Conservation (phyloP, 495 filamentous ascomycete genomes). For the Wilcoxina mikolae region DNA sequence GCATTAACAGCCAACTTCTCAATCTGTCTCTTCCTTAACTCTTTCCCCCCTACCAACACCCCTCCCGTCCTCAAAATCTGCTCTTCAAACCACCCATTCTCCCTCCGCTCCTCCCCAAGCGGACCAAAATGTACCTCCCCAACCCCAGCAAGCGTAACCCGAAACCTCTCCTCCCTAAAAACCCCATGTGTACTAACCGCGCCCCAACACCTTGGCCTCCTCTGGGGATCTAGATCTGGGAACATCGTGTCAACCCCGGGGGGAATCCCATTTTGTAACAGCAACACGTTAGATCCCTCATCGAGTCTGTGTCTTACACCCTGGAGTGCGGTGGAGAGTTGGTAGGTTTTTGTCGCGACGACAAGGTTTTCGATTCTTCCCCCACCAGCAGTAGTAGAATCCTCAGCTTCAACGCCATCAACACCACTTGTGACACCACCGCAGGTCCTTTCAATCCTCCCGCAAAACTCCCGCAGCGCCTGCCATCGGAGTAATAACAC, state of each 20-base stretch:
- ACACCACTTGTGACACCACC: background rate
- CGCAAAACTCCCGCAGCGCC: background rate
- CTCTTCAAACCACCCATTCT: background rate
- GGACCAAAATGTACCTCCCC: background rate
- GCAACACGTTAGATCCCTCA: constrained; percentile 55
- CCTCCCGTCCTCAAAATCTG: background rate
- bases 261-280: constrained; percentile 64
- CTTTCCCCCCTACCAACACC: background rate
- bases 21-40: background rate
- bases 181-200: constrained; percentile 57
- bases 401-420: background rate
- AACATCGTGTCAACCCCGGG: background rate
- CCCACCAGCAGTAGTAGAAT: constrained; percentile 20
- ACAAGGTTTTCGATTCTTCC: constrained; percentile 57
- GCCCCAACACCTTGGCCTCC: constrained; percentile 59
- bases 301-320: constrained; percentile 51
- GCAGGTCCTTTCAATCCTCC: too few species aligned
- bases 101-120: background rate
- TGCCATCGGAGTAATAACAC: constrained; percentile 39
- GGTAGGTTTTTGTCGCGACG: constrained; percentile 47
- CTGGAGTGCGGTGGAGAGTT: constrained; percentile 43
- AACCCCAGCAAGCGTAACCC: background rate
- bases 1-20: constrained; percentile 41
- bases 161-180: constrained; percentile 18
- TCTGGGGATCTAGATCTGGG: constrained; percentile 32